Percentiles rank a stretch among this genome's conserved stretches.
Evolutionary conservation across 2,329 filamentous ascomycete species (phyloP).

Genomic region (Fusarium sp.): DNA sequence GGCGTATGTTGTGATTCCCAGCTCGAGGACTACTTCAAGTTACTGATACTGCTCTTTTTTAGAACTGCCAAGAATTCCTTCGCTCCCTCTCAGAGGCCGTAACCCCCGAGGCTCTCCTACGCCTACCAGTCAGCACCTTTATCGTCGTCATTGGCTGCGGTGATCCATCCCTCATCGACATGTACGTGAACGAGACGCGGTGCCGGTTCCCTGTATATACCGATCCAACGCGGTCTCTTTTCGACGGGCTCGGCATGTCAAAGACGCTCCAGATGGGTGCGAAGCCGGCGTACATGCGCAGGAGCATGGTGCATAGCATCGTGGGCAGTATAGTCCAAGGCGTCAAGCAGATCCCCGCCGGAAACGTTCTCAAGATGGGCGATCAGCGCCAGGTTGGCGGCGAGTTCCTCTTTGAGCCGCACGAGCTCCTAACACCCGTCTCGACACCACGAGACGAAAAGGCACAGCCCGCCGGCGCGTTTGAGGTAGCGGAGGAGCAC

Average conservation of each 20-base stretch:
- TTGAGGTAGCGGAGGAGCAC: constrained; percentile 32
- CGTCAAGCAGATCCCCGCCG: constrained; percentile 66
- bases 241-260: constrained; percentile 74
- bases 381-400: constrained; percentile 77
- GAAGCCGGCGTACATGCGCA: constrained; percentile 72
- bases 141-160: constrained; percentile 80
- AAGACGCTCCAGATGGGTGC: constrained; percentile 69
- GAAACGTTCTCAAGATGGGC: constrained; percentile 71
- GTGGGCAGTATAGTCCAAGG: constrained; percentile 67
- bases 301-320: constrained; percentile 62
- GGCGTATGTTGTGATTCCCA: constrained; percentile 64
- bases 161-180: constrained; percentile 72
- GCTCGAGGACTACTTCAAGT: constrained; percentile 9
- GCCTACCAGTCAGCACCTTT: constrained; percentile 66
- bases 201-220: constrained; percentile 81
- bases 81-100: constrained; percentile 69
- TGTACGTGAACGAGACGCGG: constrained; percentile 70
- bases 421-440: constrained; percentile 57
- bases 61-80: constrained; percentile 83
- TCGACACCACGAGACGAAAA: constrained; percentile 56
- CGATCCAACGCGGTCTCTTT: constrained; percentile 75
- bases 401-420: constrained; percentile 79
- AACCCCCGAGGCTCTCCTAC: constrained; percentile 61
- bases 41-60: constrained; percentile 23
- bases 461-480: constrained; percentile 33